These are phyloP conservation scores for Ogataea pini DNA, from an alignment of 805 yeast species.

Conservation along the genomic window DNA sequence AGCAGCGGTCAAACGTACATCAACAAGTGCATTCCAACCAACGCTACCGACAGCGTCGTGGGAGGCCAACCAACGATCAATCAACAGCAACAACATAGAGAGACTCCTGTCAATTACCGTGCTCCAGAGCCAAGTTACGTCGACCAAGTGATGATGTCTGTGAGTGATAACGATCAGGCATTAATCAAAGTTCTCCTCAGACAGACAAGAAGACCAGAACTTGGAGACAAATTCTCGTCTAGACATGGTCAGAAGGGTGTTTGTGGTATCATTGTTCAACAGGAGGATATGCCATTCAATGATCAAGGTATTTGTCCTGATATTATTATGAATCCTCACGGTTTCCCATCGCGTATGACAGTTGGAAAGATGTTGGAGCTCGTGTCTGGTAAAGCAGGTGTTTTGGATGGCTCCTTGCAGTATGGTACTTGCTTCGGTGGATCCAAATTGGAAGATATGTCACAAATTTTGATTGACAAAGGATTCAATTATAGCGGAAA, in stretches of 20 bases:
- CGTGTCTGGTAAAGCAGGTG: constrained; percentile 97
- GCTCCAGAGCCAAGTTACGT: constrained; percentile 95
- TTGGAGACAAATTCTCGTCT: constrained; percentile 96
- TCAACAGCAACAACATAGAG: constrained; percentile 62
- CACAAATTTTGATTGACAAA: constrained; percentile 80
- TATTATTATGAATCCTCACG: constrained; percentile 98
- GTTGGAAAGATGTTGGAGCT: constrained; percentile 98
- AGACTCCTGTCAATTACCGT: constrained; percentile 86
- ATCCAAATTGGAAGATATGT: constrained; percentile 94
- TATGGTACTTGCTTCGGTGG: constrained; percentile 99
- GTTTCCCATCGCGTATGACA: constrained; percentile 99
- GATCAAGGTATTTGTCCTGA: constrained; percentile 93
- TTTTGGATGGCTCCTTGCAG: constrained; percentile 83
- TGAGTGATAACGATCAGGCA: constrained; percentile 93
- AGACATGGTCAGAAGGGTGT: constrained; percentile 99
- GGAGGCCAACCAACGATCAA: constrained; percentile 37
- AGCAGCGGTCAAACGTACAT: constrained; percentile 93
- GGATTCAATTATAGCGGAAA: constrained; percentile 96
- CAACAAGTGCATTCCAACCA: constrained; percentile 89
- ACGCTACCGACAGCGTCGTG: constrained; percentile 68
- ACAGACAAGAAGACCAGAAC: constrained; percentile 95
- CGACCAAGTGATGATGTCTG: constrained; percentile 97
- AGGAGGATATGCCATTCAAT: constrained; percentile 94
- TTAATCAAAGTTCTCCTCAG: constrained; percentile 87
- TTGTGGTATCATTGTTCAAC: constrained; percentile 96